Evolutionary conservation across 768 basidiomycete genomes (phyloP).

Genomic region (Sarcodon sp.): DNA sequence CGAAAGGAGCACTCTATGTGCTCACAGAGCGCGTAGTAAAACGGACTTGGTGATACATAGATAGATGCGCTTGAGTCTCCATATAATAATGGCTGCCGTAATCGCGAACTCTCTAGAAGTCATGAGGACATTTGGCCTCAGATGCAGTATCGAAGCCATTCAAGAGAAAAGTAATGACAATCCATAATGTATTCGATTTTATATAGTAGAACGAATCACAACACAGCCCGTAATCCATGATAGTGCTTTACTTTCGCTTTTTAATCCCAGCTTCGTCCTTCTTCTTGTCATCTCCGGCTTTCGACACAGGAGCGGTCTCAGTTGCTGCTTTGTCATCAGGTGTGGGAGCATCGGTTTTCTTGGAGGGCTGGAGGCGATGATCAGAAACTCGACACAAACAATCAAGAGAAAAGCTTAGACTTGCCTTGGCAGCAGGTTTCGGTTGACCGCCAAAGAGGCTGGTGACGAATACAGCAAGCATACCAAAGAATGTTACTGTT

Average conservation of each 20-base stretch:
- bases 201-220: too few species aligned
- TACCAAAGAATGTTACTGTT: constrained; percentile 69
- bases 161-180: too few species aligned
- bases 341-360: constrained; percentile 63
- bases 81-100: not conserved
- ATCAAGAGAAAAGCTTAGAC: constrained; percentile 5
- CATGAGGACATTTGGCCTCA: too few species aligned
- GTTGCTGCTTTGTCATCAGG: constrained; percentile 55
- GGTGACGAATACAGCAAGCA: constrained; percentile 75
- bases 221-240: not conserved
- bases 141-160: too few species aligned
- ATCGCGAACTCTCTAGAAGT: not conserved
- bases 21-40: constrained; percentile 59
- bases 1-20: constrained; percentile 60
- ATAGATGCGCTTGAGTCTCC: not conserved
- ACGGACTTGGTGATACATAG: constrained; percentile 32
- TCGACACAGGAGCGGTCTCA: constrained; percentile 52
- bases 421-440: constrained; percentile 63
- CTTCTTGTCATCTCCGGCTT: constrained; percentile 56
- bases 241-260: constrained; percentile 51
- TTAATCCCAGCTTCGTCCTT: constrained; percentile 55
- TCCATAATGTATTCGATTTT: too few species aligned
- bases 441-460: constrained; percentile 46
- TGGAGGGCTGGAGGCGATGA: constrained; percentile 36
- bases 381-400: constrained; percentile 1